These are phyloP conservation scores for Tetradesmus lagerheimii DNA, from an alignment of 139 green algal species.

Conservation along the genomic window DNA sequence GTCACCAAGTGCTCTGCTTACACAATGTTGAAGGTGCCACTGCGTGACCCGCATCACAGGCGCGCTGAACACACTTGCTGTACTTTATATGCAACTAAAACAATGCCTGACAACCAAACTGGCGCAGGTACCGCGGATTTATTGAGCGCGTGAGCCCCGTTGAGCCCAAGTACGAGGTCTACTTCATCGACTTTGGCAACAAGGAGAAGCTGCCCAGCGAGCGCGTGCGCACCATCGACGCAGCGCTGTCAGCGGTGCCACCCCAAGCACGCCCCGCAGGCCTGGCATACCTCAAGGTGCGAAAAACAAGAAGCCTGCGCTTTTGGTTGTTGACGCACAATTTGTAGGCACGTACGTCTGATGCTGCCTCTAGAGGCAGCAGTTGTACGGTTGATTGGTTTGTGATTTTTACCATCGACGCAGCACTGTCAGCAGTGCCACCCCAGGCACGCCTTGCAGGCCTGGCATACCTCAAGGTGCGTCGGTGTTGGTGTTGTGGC, in stretches of 20 bases:
- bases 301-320: too few species aligned
- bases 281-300: constrained; percentile 76
- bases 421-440: constrained; percentile 79
- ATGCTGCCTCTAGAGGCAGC: too few species aligned
- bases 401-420: constrained; percentile 78
- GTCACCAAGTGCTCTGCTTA: too few species aligned
- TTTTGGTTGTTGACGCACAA: too few species aligned
- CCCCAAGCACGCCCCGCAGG: constrained; percentile 67
- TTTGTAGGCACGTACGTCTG: too few species aligned
- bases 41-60: not conserved
- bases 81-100: too few species aligned
- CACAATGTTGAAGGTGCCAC: too few species aligned
- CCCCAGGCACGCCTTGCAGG: constrained; percentile 67
- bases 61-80: too few species aligned
- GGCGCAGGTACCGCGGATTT: constrained; percentile 33
- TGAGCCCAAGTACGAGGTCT: constrained; percentile 78
- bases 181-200: constrained; percentile 98
- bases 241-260: constrained; percentile 79
- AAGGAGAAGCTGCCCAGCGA: constrained; percentile 65
- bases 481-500: too few species aligned
- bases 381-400: too few species aligned
- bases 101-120: too few species aligned
- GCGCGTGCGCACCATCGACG: constrained; percentile 72
- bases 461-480: constrained; percentile 76
- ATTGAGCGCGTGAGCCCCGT: constrained; percentile 49